These are phyloP conservation scores for Penicillium herquei DNA, from an alignment of 495 filamentous ascomycete species.

Conservation along the genomic window DNA sequence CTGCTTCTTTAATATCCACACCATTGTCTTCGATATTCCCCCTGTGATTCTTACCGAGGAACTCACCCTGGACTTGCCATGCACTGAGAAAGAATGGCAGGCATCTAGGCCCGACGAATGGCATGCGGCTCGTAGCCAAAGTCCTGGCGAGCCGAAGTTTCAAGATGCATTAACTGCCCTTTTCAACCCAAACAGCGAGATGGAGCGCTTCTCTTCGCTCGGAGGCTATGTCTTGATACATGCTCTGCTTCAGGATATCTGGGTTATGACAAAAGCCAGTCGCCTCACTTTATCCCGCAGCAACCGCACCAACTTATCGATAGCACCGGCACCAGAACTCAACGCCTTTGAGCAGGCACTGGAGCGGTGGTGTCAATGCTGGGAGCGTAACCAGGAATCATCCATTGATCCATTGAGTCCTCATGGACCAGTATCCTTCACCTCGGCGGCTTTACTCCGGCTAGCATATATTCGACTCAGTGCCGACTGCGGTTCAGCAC, in stretches of 20 bases:
- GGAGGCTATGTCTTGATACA: conserved; percentile 69
- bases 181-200: conserved; percentile 20
- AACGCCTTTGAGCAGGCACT: conserved; percentile 58
- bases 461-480: conserved; percentile 68
- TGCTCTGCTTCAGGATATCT: conserved; percentile 68
- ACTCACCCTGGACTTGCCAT: conserved; percentile 59
- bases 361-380: conserved; percentile 60
- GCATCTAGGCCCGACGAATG: conserved; percentile 26
- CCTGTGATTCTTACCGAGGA: conserved; percentile 61
- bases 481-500: conserved; percentile 61
- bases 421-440: conserved; percentile 63
- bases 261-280: conserved; percentile 60
- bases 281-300: conserved; percentile 41
- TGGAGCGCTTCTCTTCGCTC: conserved; percentile 51
- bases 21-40: conserved; percentile 50
- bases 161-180: conserved; percentile 34
- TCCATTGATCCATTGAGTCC: conserved; percentile 50
- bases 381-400: conserved; percentile 56
- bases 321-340: conserved; percentile 49
- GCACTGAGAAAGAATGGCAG: conserved; percentile 43
- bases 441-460: conserved; percentile 62
- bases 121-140: conserved; percentile 28
- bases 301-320: conserved; percentile 33
- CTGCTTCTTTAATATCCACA: conserved; percentile 51
- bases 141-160: conserved; percentile 30